phyloP scores from a whole-genome alignment of 169 alveolate species.

The Plasmodium gonderi region DNA sequence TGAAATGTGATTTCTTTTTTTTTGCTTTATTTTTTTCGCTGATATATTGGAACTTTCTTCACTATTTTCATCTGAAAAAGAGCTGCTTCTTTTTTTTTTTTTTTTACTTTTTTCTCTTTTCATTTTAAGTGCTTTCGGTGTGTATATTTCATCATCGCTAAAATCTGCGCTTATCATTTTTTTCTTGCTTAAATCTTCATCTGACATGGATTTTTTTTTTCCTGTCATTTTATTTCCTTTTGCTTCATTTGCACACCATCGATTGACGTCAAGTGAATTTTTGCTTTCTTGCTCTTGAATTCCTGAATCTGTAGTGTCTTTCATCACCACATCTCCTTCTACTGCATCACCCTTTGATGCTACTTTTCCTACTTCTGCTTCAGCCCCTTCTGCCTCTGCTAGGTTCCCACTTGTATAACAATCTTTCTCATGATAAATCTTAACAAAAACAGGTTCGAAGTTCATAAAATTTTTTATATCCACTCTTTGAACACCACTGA shows the following conservation, averaged over 20 bases:
- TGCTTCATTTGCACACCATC: not conserved
- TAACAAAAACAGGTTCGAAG: slow-evolving; percentile 47
- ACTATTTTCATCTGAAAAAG: not conserved
- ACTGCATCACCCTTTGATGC: not conserved
- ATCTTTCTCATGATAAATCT: slow-evolving; percentile 33
- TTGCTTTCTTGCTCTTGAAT: not conserved
- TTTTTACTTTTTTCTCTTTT: slow-evolving; percentile 7
- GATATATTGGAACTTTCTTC: not conserved
- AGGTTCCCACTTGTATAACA: not conserved
- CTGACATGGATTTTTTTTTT: not conserved
- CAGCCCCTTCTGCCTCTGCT: not conserved
- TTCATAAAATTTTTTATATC: slow-evolving; percentile 54
- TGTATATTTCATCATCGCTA: slow-evolving; percentile 57
- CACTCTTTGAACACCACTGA: slow-evolving; percentile 13
- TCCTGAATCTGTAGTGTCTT: not conserved
- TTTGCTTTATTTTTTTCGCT: not conserved
- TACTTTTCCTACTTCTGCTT: not conserved
- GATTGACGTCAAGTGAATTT: not conserved
- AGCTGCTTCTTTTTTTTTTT: not conserved
- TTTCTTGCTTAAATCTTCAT: too few species aligned
- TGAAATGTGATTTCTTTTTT: not conserved
- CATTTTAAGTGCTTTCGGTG: slow-evolving; percentile 32
- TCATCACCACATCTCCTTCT: not conserved
- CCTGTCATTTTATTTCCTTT: not conserved
- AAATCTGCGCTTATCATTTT: not conserved